Evolutionary conservation across 352 stramenopile species (phyloP), one percentile per base, ranked within the genome.

Genomic region (Phytophthora rubi): DNA sequence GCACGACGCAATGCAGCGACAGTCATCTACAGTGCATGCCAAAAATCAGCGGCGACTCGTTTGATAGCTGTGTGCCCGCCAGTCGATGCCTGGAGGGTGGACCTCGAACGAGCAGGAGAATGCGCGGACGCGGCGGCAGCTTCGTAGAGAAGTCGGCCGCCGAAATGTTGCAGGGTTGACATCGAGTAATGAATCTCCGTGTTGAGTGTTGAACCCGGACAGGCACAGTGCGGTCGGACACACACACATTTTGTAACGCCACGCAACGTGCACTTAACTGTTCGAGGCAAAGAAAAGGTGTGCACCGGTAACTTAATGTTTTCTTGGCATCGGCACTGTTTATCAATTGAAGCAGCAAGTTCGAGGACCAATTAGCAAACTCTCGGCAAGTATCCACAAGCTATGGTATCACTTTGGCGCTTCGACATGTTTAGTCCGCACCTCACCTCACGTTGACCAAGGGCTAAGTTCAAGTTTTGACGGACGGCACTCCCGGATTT

Each of bases 101-200:
- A 75, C 68, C 62, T 59, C 44, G 68, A 75, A 69, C 37, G 53
- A 35, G 45, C 59, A 55, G 51, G 59, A 73, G 65, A 62, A 51
- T 73, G 65, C 65, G 32, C 57, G 59, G 49, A 73, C 30, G 47
- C 30, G 9, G 15, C 16, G 2, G 68, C 62, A 30, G 35, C 49
- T 75, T 75, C 68, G 49, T 48, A 55, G 56, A 75, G 39, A 15
- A 16, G 30, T 67, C 68, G 12, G 61, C 55, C 48, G 65, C 7
- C 51, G 48, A 61, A 52, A 44, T 51, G 10, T 26, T 65, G 63
- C 39, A 61, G 55, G 59, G 47, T 37, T 71, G 56, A 65, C 26
- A 66, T 59, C 35, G 21, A 65, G 53, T 18, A 39, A 52, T n/a
- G 45, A 58, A 72, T 62, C 51, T 68, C 15, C 48, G 30, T 42